These are phyloP conservation scores for Ceratocystis diversiconidia DNA, from an alignment of 2,329 filamentous ascomycete genomes.

Conservation along the genomic window DNA sequence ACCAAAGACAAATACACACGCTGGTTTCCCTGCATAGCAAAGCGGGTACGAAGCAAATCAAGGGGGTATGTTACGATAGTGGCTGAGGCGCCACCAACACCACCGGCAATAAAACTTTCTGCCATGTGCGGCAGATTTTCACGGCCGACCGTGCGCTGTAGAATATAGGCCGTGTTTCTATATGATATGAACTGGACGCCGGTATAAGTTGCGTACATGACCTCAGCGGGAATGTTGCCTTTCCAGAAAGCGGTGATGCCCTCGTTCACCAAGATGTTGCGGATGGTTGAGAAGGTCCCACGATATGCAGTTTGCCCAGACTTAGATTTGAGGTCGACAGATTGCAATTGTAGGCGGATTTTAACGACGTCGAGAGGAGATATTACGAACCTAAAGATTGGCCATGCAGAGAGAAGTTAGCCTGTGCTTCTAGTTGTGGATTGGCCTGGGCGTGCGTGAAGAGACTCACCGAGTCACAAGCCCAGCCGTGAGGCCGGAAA, in stretches of 20 bases:
- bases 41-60: slow-evolving; percentile 82
- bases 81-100: slow-evolving; percentile 64
- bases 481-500: slow-evolving; percentile 53
- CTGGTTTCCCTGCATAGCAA: slow-evolving; percentile 79
- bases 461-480: slow-evolving; percentile 68
- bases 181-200: slow-evolving; percentile 84
- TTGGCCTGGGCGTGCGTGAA: not conserved
- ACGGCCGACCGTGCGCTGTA: slow-evolving; percentile 38
- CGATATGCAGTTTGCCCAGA: slow-evolving; percentile 40
- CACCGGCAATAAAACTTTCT: slow-evolving; percentile 73
- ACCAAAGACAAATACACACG: slow-evolving; percentile 63
- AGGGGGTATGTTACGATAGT: slow-evolving; percentile 82
- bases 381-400: slow-evolving; percentile 58
- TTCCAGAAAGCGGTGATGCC: slow-evolving; percentile 87
- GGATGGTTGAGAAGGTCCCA: slow-evolving; percentile 62
- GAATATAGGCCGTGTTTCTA: slow-evolving; percentile 53
- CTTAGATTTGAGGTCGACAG: slow-evolving; percentile 6
- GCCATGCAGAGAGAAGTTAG: not conserved
- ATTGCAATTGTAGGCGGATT: slow-evolving; percentile 87
- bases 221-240: slow-evolving; percentile 88
- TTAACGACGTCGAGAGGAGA: slow-evolving; percentile 95
- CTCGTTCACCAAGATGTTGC: slow-evolving; percentile 63
- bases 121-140: slow-evolving; percentile 45
- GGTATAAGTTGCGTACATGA: slow-evolving; percentile 85
- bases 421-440: not conserved